Base-by-base conservation (phyloP, 1,139 yeast species). In the Wickerhamomyces sp. region DNA sequence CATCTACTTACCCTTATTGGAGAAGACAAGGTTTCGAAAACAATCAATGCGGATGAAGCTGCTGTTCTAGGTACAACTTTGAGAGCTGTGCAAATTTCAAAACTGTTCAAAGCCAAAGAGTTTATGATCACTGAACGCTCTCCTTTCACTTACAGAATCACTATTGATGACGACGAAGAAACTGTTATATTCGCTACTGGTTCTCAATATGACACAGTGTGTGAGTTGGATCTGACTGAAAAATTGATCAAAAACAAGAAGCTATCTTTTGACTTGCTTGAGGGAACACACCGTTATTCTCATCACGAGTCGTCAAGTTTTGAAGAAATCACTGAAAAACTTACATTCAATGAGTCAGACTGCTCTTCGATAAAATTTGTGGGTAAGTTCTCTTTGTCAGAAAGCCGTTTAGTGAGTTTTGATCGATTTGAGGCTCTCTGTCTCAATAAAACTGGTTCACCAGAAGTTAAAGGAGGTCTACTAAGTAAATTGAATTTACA, bases 11-110 rank as follows among this genome's bases (percentile, higher is more conserved):
- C 75, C 6, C 71, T 85, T 40, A 68, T 84, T 37, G 83, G 83
- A 3, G 81, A 79, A 31, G 81, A 77, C 3, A 69, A 73, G 45
- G 71, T 94, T 42, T 76, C 96, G n/a, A 90, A 84, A 63, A 88
- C 84, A 46, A 95, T 94, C 42, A 93, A 93, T 64, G 94, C 99
- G 0, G 99, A 93, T 66, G 99, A 93, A 66, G 82, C 97, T 49
- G 90, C 89, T 48, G 96, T 90, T 13, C 73, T 88, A 59, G 99
- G 99, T 45, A 81, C 95, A 7, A 81, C 96, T 13, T 69, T 86
- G 41, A 77, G 90, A 52, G 99, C 94, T 13, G 85, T 90, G 44
- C 76, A 73, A 15, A 60, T 81, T 26, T 76, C 84, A 30, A 74
- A 76, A 39, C 74, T 78, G 54, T 83, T 82, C 61, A 78, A 80